Evolutionary conservation across 768 basidiomycete genomes (phyloP).

Genomic region (Auricularia cornea): DNA sequence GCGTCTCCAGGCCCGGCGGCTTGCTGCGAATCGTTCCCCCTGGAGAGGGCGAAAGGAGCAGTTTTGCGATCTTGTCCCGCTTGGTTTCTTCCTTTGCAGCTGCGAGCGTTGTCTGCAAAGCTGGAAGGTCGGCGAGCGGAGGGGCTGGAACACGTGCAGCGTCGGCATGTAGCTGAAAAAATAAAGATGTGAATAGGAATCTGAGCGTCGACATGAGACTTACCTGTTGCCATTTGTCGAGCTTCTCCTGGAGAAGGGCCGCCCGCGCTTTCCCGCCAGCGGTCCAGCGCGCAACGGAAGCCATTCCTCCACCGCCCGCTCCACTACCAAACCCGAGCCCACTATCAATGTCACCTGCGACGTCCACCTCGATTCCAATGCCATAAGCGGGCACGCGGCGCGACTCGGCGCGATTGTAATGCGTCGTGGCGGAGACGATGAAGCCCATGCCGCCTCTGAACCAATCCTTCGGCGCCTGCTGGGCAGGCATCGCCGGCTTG

Average conservation of each 20-base stretch:
- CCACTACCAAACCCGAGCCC: constrained; percentile 35
- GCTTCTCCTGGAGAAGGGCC: constrained; percentile 46
- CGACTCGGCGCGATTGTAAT: constrained; percentile 56
- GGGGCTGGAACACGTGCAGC: constrained; percentile 41
- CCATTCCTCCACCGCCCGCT: constrained; percentile 58
- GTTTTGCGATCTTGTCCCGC: constrained; percentile 59
- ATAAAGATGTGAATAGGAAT: constrained; percentile 4
- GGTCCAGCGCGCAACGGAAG: constrained; percentile 83
- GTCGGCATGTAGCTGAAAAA: constrained; percentile 43
- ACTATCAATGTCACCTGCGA: constrained; percentile 59
- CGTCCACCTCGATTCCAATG: constrained; percentile 80
- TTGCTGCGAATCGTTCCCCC: constrained; percentile 34
- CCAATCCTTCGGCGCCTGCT: constrained; percentile 49
- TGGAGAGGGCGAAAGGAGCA: constrained; percentile 66
- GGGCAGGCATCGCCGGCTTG: constrained; percentile 17
- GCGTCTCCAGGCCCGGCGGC: constrained; percentile 16
- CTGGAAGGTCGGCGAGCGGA: constrained; percentile 59
- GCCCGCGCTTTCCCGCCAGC: constrained; percentile 56
- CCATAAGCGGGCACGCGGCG: constrained; percentile 75
- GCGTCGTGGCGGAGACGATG: constrained; percentile 60
- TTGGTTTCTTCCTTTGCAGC: constrained; percentile 24
- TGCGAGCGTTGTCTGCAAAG: constrained; percentile 33
- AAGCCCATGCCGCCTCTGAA: constrained; percentile 74
- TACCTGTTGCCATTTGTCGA: constrained; percentile 60
- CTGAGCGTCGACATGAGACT: constrained; percentile 10